Base-by-base conservation (phyloP, 139 green algal genomes). In the Picochlorum sp. region DNA sequence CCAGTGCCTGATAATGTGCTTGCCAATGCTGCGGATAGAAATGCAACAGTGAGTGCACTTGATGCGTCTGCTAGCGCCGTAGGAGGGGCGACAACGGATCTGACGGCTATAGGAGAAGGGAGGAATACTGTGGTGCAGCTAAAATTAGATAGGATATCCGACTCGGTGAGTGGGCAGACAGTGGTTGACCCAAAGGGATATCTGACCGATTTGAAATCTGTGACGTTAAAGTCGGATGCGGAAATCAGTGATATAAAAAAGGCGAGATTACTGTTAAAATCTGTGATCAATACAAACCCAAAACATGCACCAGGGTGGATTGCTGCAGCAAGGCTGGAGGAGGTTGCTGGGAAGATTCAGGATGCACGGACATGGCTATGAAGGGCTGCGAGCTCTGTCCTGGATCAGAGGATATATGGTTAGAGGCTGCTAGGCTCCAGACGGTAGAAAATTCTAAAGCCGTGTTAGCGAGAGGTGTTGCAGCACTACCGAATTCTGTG, bases 221-320 rank as follows among this genome's bases (percentile, higher is more conserved):
- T 90, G 55, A 83, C 83, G 30, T 64, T 88, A 41, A 75, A 70
- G 54, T 81, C 65, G 4, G 90, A 95, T 45, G 84, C 90, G 5
- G 94, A 98, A 67, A 95, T 99, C 44, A 79, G 68, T 16, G 94
- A 99, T 84, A 96, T 98, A 74, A 99, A 99, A 67, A 96, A 96
- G 68, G 94, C 94, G 13, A 78, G 94, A 11, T 83, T 93, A 71
- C 84, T 99, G 74, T 80, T 99, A 8, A 96, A 97, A 76, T 86
- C 65, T 21, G 91, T 99, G 20, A 97, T 94, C 58, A 79, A 82
- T 32, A 98, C 92, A 50, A 99, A 99, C 74, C 91, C 92, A 8
- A 83, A 85, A 65, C 91, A 99, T 74, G 92, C 86, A 21, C 92
- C 92, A 16, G 93, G 93, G 7, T 98, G 93, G 93, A 95, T 98